phyloP scores from a whole-genome alignment of 495 filamentous ascomycete genomes.

The Opeltia flavorubescens region DNA sequence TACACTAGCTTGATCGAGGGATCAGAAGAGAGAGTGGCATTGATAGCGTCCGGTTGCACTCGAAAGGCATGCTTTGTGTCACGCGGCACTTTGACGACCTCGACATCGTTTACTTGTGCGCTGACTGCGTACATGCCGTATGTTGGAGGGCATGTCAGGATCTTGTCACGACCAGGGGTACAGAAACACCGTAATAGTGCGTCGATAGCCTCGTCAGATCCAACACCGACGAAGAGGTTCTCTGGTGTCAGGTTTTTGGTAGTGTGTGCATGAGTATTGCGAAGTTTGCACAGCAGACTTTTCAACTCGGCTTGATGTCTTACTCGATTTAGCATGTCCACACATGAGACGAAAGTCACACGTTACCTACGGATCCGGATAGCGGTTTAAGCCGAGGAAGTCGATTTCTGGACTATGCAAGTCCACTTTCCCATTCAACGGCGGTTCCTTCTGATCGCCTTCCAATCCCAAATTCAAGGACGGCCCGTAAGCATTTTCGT shows the following conservation, averaged over 20 bases:
- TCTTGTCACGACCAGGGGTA: conserved; percentile 68
- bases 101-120: conserved; percentile 83
- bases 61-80: conserved; percentile 45
- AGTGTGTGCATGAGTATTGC: conserved; percentile 75
- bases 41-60: conserved; percentile 57
- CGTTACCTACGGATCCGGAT: conserved; percentile 70
- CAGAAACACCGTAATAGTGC: conserved; percentile 87
- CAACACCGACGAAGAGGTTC: conserved; percentile 89
- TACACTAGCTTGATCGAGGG: conserved; percentile 73
- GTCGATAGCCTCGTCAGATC: conserved; percentile 93
- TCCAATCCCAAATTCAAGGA: conserved; percentile 37
- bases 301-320: conserved; percentile 80
- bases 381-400: conserved; percentile 71
- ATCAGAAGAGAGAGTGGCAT: conserved; percentile 44
- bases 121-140: conserved; percentile 98
- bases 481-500: conserved; percentile 93
- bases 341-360: not conserved
- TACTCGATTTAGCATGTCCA: not conserved
- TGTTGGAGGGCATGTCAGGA: conserved; percentile 88
- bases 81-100: conserved; percentile 73
- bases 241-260: conserved; percentile 56
- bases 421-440: not conserved
- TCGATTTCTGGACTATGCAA: conserved; percentile 34
- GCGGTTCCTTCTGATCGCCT: conserved; percentile 20
- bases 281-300: conserved; percentile 69